Conservation (phyloP, 2,329 filamentous ascomycete species). For the Graphilbum sp. region DNA sequence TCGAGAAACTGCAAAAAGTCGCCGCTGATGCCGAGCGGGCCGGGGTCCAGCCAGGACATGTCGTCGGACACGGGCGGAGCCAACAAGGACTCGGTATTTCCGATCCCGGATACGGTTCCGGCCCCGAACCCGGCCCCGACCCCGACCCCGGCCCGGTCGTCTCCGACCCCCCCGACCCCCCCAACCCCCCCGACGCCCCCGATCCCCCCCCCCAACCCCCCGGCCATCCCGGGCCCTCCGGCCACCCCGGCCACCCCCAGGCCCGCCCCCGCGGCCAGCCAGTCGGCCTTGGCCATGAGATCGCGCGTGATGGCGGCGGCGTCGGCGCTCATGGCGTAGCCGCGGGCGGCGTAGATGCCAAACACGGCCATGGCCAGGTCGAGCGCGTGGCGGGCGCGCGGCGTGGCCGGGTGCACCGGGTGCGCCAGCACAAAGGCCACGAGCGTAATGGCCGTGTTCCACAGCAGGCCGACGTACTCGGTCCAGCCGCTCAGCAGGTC, state of each 20-base stretch:
- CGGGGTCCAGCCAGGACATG: constrained; percentile 11
- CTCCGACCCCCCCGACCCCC: no score
- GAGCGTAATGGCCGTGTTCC: constrained; percentile 17
- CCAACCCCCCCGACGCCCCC: no score
- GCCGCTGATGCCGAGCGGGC: background rate
- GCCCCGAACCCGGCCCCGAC: no score
- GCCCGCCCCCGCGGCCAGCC: constrained; percentile 3
- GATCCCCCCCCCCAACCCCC: no score
- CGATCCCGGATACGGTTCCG: no score
- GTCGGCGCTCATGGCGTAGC: constrained; percentile 24
- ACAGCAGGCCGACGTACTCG: constrained; percentile 14
- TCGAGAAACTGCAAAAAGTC: constrained; percentile 13
- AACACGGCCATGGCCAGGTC: constrained; percentile 21
- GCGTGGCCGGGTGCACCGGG: constrained; percentile 11
- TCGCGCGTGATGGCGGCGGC: constrained; percentile 21
- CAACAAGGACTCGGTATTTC: no score
- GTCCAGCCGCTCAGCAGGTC: constrained; percentile 15
- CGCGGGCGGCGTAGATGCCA: constrained; percentile 16
- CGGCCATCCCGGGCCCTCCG: background rate
- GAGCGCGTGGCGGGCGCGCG: constrained; percentile 14
- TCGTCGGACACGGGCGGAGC: no score
- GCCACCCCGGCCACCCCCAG: background rate
- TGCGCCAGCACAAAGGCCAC: constrained; percentile 18
- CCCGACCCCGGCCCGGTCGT: no score
- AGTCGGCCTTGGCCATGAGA: constrained; percentile 11